Base-by-base conservation (phyloP, 78 protist genomes). In the Guillardia theta region DNA sequence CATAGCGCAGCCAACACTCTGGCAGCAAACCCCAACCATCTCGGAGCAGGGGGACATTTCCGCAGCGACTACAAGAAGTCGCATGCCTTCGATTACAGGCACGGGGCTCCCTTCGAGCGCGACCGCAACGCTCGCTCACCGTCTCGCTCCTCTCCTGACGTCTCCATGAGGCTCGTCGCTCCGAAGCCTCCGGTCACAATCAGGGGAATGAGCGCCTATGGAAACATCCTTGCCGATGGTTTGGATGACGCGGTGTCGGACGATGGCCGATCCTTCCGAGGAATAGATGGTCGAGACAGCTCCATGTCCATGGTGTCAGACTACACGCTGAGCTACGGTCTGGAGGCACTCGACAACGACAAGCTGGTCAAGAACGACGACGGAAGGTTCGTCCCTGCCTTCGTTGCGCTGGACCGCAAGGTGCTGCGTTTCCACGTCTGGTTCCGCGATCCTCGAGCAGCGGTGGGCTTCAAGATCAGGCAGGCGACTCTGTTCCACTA, bases 371-470 rank as follows among this genome's bases (percentile, higher is more conserved):
- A 24, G 39, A 70, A 36, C 87, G 45, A 10, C 12, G 87, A 70
- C 1, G 87, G 87, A 10, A 70, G 87, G 22, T 70, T 70, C 41
- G 87, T 70, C 5, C 87, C 87, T 10, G 15, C 39, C 5, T 70
- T 37, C 44, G 87, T 70, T 4, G 87, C 87, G 9, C 87, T 70
- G 39, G 87, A 70, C 22, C 87, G 87, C 44, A 70, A 70, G 5
- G 87, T 70, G 27, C 87, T 70, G 9, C 87, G 87, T 43, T 70
- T 70, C 87, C 87, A 70, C 5, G 87, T 24, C 47, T 70, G 41
- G 45, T 70, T 70, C 87, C 87, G 87, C 41, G 87, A 70, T 43
- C 41, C 87, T 4, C 87, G 87, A 70, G 87, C 47, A 70, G 45
- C 87, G 27, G 37, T 70, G 4, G 87, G 87, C 33, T 70, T 36